Evolutionary conservation across 1,284 basidiomycete species (phyloP).

Genomic region (Baeospora myosura): DNA sequence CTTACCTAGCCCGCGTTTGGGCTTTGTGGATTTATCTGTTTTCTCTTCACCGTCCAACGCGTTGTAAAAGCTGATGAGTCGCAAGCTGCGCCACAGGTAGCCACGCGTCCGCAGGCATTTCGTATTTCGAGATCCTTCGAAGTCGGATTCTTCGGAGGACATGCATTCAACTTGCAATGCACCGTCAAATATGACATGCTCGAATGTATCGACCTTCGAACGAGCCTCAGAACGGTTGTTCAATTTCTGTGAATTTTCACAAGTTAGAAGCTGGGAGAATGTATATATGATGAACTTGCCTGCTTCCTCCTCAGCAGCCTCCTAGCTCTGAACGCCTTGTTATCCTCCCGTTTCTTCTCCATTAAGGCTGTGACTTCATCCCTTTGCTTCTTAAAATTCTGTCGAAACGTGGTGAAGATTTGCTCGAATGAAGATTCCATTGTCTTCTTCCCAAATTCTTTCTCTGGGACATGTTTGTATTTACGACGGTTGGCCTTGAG

Average conservation of each 20-base stretch:
- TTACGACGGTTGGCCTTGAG: constrained; percentile 44
- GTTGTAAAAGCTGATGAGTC: constrained; percentile 49
- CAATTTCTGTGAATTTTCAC: constrained; percentile 45
- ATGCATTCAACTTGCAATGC: constrained; percentile 68
- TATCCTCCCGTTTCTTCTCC: constrained; percentile 45
- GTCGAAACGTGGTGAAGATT: constrained; percentile 57
- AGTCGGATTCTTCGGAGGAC: constrained; percentile 70
- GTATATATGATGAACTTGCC: constrained; percentile 30
- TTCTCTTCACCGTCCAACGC: constrained; percentile 51
- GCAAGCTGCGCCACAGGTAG: constrained; percentile 54
- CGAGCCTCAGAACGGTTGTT: constrained; percentile 52
- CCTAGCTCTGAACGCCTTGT: constrained; percentile 53
- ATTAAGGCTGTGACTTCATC: constrained; percentile 36
- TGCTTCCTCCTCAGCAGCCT: constrained; percentile 52
- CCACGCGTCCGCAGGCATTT: constrained; percentile 44
- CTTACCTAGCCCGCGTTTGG: constrained; percentile 49
- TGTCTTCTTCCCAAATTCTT: constrained; percentile 57
- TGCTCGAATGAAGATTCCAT: constrained; percentile 62
- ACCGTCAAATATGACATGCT: constrained; percentile 56
- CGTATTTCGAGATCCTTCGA: constrained; percentile 31
- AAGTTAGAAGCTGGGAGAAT: constrained; percentile 4
- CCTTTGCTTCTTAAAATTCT: constrained; percentile 55
- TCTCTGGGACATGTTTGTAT: constrained; percentile 56
- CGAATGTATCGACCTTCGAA: constrained; percentile 41
- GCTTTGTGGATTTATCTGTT: constrained; percentile 35